phyloP scores from a whole-genome alignment of 2,329 filamentous ascomycete species.

The Ophiosphaerella narmari region DNA sequence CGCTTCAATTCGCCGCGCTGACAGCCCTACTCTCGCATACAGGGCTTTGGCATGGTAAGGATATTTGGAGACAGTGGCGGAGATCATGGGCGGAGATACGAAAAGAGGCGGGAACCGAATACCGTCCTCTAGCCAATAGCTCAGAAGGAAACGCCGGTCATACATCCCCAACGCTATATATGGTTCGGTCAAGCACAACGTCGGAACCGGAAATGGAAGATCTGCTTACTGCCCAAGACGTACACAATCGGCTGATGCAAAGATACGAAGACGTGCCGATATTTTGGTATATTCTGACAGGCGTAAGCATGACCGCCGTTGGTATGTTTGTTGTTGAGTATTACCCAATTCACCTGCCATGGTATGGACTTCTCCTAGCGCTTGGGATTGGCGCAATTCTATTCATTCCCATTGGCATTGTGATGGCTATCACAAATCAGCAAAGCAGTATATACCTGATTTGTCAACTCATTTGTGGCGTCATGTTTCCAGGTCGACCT shows the following conservation, averaged over 20 bases:
- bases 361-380: constrained; percentile 82
- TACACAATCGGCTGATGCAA: constrained; percentile 83
- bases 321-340: constrained; percentile 87
- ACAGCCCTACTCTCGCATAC: constrained; percentile 82
- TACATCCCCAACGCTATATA: constrained; percentile 21
- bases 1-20: constrained; percentile 81
- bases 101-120: constrained; percentile 32
- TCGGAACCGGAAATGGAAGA: constrained; percentile 50
- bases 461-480: constrained; percentile 82
- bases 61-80: constrained; percentile 79
- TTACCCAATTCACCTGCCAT: constrained; percentile 76
- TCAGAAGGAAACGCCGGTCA: constrained; percentile 41
- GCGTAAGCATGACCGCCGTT: constrained; percentile 74
- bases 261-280: constrained; percentile 81
- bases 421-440: constrained; percentile 92
- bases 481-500: constrained; percentile 79
- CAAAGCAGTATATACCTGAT: constrained; percentile 86
- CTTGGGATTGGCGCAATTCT: constrained; percentile 77
- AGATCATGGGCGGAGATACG: constrained; percentile 68
- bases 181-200: constrained; percentile 33
- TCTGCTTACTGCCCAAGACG: constrained; percentile 73
- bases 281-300: constrained; percentile 78
- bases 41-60: constrained; percentile 79
- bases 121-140: constrained; percentile 39
- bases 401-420: constrained; percentile 88